phyloP scores from a whole-genome alignment of 768 basidiomycete genomes.

The Hortiboletus campestris region DNA sequence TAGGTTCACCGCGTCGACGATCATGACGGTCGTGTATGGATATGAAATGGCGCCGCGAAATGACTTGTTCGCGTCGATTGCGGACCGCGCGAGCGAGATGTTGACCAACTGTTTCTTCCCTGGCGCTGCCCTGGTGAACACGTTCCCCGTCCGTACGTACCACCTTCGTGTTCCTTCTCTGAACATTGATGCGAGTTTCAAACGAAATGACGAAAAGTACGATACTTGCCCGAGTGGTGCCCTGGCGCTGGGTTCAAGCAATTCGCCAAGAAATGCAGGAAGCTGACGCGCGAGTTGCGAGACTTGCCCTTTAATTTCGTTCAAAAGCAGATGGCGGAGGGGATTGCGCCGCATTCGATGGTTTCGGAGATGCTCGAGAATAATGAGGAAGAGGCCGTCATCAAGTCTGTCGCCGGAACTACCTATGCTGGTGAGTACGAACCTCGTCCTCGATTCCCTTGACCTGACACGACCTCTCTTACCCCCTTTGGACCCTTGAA shows the following conservation, averaged over 20 bases:
- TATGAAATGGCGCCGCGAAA: conserved; percentile 32
- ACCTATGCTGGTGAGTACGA: conserved; percentile 28
- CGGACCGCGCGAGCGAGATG: conserved; percentile 31
- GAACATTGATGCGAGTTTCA: background rate
- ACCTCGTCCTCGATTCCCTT: background rate
- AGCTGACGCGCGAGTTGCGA: conserved; percentile 18
- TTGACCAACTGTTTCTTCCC: conserved; percentile 29
- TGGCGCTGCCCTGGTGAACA: conserved; percentile 32
- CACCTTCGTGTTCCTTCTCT: too few species aligned
- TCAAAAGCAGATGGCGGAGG: conserved; percentile 17
- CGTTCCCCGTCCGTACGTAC: conserved; percentile 29
- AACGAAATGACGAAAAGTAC: conserved; percentile 10
- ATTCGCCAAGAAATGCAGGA: conserved; percentile 16
- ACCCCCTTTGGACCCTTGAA: background rate
- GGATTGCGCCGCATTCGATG: conserved; percentile 20
- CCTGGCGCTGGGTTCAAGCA: conserved; percentile 31
- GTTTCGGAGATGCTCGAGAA: conserved; percentile 22
- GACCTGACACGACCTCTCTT: background rate
- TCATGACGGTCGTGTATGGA: conserved; percentile 35
- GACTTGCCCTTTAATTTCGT: conserved; percentile 21
- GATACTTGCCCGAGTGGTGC: conserved; percentile 30
- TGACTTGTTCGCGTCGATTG: conserved; percentile 32
- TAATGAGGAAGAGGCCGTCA: conserved; percentile 25
- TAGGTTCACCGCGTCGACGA: conserved; percentile 32
- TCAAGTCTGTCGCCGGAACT: conserved; percentile 31